Base-by-base conservation (phyloP, 768 basidiomycete genomes). In the Phanerodontia chrysosporium region DNA sequence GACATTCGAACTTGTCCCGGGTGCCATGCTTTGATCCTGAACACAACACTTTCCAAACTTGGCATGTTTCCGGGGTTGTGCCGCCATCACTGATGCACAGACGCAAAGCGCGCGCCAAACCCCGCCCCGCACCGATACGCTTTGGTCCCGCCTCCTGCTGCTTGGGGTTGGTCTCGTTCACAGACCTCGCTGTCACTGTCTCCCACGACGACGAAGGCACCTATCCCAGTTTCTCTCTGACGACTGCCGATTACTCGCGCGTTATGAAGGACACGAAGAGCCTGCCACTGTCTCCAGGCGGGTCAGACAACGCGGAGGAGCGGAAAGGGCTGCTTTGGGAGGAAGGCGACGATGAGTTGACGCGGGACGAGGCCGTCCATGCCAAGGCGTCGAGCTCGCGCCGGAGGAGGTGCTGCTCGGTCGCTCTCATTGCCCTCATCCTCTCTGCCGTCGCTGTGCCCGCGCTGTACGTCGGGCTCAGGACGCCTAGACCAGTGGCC, bases 251-350 rank as follows among this genome's bases (percentile, higher is more conserved):
- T 13, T 27, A 53, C 36, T 7, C 25, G 32, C 2, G 24, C n/a
- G 46, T 59, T 39, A 61, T 58, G 53, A 61, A 62, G 44, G 61
- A 51, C 48, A 42, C 9, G 25, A 21, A 32, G 14, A 48, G 54
- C 30, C 36, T 28, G 30, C 14, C 35, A 53, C 48, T 48, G 21
- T 51, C 35, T 22, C 14, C 35, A 22, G 36, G 36, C 22, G 35
- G 9, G 32, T 18, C 32, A 12, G 36, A 42, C 35, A 39, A 22
- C 3, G 10, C 52, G 8, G 66, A 65, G 45, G 67, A 68, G 56
- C 66, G 59, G 32, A 54, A 62, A 48, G 67, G 67, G 36, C 45
- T 68, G 21, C 61, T 68, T 13, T 64, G 65, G 14, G 61, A 56
- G 30, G 44, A 30, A 16, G 53, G 30, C 51, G 25, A 57, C 21